Percentiles rank a stretch among this genome's conserved stretches.
These are phyloP conservation scores for Cercophora samala DNA, from an alignment of 495 filamentous ascomycete genomes.

Conservation along the genomic window DNA sequence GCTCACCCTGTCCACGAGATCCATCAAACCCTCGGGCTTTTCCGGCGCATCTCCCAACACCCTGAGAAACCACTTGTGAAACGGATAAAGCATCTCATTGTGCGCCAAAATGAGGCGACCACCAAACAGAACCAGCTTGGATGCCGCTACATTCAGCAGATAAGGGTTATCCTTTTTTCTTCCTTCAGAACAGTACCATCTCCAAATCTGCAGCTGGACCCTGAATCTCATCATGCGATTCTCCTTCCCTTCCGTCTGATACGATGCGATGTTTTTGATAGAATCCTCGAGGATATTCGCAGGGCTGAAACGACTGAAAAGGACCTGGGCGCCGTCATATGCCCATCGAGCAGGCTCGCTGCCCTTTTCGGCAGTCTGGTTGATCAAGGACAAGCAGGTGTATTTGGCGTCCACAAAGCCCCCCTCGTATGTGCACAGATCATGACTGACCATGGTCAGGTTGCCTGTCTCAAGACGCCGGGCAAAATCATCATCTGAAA, in stretches of 20 bases:
- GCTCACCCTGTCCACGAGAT: conserved; percentile 8
- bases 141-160: conserved; percentile 19
- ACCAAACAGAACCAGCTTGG: conserved; percentile 27
- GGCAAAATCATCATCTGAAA: conserved; percentile 22
- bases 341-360: conserved; percentile 29
- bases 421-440: conserved; percentile 21
- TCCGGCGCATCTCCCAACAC: conserved; percentile 20
- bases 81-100: conserved; percentile 30
- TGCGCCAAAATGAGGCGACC: conserved; percentile 24
- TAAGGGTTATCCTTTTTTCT: conserved; percentile 21
- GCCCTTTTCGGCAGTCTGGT: conserved; percentile 18
- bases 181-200: conserved; percentile 21
- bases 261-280: conserved; percentile 1
- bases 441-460: conserved; percentile 12
- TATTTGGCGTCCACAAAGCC: conserved; percentile 30
- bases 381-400: conserved; percentile 21
- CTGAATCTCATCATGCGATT: conserved; percentile 19
- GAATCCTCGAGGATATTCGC: background rate
- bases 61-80: conserved; percentile 27
- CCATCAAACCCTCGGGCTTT: conserved; percentile 23
- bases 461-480: conserved; percentile 10
- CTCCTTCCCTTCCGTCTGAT: conserved; percentile 15
- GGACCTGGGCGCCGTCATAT: conserved; percentile 18
- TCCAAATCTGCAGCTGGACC: conserved; percentile 25
- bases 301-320: conserved; percentile 11